phyloP scores from a whole-genome alignment of 2,329 filamentous ascomycete species.

The Hypoxylon sp. region DNA sequence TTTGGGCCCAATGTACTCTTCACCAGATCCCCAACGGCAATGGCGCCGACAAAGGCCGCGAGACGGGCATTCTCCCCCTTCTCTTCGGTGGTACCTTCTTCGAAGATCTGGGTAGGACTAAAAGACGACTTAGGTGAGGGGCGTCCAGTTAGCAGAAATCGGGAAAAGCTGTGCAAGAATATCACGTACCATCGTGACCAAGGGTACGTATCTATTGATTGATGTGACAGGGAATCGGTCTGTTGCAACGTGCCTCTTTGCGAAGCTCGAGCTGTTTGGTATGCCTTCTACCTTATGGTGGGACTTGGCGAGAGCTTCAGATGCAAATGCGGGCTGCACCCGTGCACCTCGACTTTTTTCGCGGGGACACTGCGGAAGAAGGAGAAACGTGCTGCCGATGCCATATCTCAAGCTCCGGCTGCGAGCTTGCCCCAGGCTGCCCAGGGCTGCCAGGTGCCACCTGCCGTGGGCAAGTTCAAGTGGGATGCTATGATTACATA shows the following conservation, averaged over 20 bases:
- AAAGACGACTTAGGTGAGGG: constrained; percentile 67
- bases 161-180: background rate
- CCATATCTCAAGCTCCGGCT: too few species aligned
- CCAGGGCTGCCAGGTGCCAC: background rate
- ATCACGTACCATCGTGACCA: constrained; percentile 32
- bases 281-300: constrained; percentile 30
- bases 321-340: constrained; percentile 31
- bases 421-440: background rate
- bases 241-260: constrained; percentile 20
- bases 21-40: constrained; percentile 95
- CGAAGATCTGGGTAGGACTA: constrained; percentile 97
- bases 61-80: constrained; percentile 99
- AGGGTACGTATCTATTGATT: background rate
- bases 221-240: background rate
- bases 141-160: constrained; percentile 25
- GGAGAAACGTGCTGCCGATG: constrained; percentile 35
- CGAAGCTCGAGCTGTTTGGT: constrained; percentile 23
- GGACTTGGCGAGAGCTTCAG: constrained; percentile 39
- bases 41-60: constrained; percentile 97
- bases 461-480: too few species aligned
- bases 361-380: constrained; percentile 28
- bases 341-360: constrained; percentile 36
- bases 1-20: constrained; percentile 98
- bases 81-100: constrained; percentile 95
- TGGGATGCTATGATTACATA: constrained; percentile 16